Evolutionary conservation across 2,329 filamentous ascomycete species (phyloP).

Genomic region (Biscogniauxia sp.): DNA sequence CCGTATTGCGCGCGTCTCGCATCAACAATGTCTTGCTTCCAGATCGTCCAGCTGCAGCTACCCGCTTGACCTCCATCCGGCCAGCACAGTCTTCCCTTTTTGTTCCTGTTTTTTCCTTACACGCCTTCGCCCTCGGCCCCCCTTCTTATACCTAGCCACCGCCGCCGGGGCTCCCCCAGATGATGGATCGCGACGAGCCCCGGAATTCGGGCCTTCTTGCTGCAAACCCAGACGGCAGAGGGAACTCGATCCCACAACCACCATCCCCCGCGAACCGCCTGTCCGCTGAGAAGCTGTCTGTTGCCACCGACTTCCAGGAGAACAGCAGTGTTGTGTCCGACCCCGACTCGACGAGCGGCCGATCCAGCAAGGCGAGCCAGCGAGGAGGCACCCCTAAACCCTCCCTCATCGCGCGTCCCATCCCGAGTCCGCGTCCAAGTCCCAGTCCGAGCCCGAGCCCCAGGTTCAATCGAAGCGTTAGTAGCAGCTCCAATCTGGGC

Average conservation of each 20-base stretch:
- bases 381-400: constrained; percentile 14
- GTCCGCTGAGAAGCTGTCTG: constrained; percentile 12
- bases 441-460: constrained; percentile 8
- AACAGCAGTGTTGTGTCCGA: constrained; percentile 22
- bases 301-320: constrained; percentile 22
- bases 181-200: constrained; percentile 23
- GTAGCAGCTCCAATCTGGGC: constrained; percentile 11
- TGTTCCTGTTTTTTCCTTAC: not conserved
- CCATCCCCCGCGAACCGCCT: constrained; percentile 14
- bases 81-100: constrained; percentile 5
- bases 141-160: not conserved
- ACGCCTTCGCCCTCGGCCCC: not conserved
- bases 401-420: not conserved
- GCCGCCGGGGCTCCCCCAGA: not conserved
- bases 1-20: not conserved
- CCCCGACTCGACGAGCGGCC: constrained; percentile 15
- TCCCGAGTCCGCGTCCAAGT: constrained; percentile 9
- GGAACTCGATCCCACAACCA: constrained; percentile 19
- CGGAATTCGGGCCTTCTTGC: constrained; percentile 19
- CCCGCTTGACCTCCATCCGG: constrained; percentile 14
- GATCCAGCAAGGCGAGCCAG: constrained; percentile 11
- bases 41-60: constrained; percentile 8
- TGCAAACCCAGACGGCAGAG: constrained; percentile 25
- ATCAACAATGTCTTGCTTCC: constrained; percentile 1
- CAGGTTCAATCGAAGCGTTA: constrained; percentile 12